Base-by-base conservation (phyloP, 1,139 yeast genomes). In the Spencermartinsiella ligniputridi region DNA sequence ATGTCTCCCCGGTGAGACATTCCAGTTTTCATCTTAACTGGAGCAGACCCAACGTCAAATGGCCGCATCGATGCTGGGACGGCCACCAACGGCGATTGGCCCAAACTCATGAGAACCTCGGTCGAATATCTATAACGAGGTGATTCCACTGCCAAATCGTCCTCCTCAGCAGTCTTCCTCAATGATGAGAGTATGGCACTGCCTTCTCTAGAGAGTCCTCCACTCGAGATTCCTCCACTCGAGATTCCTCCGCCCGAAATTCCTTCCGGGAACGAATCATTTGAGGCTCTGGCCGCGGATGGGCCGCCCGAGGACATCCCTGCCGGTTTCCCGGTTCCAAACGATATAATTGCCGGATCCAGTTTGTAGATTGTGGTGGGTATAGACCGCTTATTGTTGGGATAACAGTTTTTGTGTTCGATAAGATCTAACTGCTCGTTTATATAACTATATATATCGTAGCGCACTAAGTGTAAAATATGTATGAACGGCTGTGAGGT, bases 41-140 rank as follows among this genome's bases (percentile, higher is more conserved):
- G 11, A 13, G 44, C 32, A 25, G 45, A 30, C 12, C 39, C 35
- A 3, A 42, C 39, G n/a, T 47, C 46, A 35, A 48, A 44, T 6
- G 39, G 13, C 19, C 37, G 35, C 25, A 51, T 20, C 9, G 38
- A 41, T 2, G 40, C 44, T 2, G 58, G 58, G 6, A 42, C 43
- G 32, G 34, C 41, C 19, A 55, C 56, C 41, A 55, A 29, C 15
- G 58, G 58, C 17, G 58, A 54, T 15, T 46, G 40, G 15, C 51
- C 42, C 37, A 55, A 46, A 25, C 34, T 52, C 34, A 46, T 29
- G 35, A 55, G 40, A 16, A 39, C 37, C 13, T 49, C 53, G 15
- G 50, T 39, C 11, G 50, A 30, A 41, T 54, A 54, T 6, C 25
- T 6, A 22, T 22, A 22, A 6, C 25, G 25, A 11, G 25, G 25